Evolutionary conservation across 768 basidiomycete species (phyloP), one percentile per base, ranked within the genome.

Genomic region (Amanita subjunquillea): DNA sequence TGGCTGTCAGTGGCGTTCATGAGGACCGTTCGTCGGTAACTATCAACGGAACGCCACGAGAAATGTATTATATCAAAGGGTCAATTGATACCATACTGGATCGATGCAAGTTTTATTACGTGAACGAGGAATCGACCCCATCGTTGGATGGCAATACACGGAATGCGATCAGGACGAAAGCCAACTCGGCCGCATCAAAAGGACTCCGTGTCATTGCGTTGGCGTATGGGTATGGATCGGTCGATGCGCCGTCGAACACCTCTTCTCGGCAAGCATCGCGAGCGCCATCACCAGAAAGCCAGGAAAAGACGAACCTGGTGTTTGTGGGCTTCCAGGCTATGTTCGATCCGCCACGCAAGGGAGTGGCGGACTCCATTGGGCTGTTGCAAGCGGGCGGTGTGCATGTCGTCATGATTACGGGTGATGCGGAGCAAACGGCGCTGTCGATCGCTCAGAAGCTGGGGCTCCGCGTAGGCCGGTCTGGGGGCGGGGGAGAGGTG

Each of bases 331-430:
- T 93, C 68, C 86, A 90, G 63, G 92, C 90, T 9, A 98, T 97
- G 92, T 72, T 87, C 51, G 95, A 98, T 66, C 95, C 95, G 6
- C 95, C 95, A 1, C 76, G 94, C 43, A 85, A 85, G 59, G 95
- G 93, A 27, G 92, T 97, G n/a, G 85, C 88, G 3, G 89, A 91
- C 59, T 85, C 95, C 17, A 86, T 98, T 56, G 76, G 74, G 37
- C 69, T 87, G 27, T 72, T 97, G 34, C 89, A 93, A 61, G 69
- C 73, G 25, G 93, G 88, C 23, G 91, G 93, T 4, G 87, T 98
- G 46, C 91, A 94, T 60, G 84, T 97, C n/a, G 85, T 97, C 41
- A 97, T 98, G 94, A 96, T 97, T 63, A 97, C 95, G 0, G 94
- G 94, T 3, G 94, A 98, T 60, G 85, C 92, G 34, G 91, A 93